A percentile compares a stretch with the other conserved stretches of the same genome.
Conservation (phyloP, 148 eudicot genomes). For the Arctostaphylos glauca region DNA sequence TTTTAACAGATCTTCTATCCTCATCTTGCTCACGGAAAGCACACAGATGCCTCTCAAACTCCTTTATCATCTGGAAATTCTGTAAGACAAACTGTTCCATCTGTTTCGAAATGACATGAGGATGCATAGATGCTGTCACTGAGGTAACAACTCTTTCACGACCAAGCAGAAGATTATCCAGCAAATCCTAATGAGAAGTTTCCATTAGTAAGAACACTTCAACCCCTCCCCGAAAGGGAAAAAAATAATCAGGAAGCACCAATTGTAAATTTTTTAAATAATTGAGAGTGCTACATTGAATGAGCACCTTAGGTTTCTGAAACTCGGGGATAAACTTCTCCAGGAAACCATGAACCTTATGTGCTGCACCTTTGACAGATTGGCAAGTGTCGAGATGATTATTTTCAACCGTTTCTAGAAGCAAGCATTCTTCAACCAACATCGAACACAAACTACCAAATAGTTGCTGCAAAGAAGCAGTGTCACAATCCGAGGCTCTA, state of each 20-base stretch:
- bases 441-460: constrained; percentile 61
- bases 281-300: neutral
- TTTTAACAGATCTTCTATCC: constrained; percentile 45
- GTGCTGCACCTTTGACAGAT: constrained; percentile 44
- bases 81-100: constrained; percentile 53
- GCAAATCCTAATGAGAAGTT: constrained; percentile 40
- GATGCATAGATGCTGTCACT: constrained; percentile 40
- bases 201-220: neutral
- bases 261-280: neutral
- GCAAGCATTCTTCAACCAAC: constrained; percentile 61
- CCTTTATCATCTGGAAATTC: constrained; percentile 55
- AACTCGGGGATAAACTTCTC: constrained; percentile 52
- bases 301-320: constrained; percentile 68
- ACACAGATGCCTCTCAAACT: constrained; percentile 46
- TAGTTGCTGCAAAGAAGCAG: constrained; percentile 61
- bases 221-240: neutral
- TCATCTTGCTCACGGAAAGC: constrained; percentile 34
- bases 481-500: neutral
- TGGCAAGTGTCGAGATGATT: constrained; percentile 59
- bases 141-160: constrained; percentile 31
- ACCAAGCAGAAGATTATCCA: constrained; percentile 73
- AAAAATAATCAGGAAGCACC: neutral
- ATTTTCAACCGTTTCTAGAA: constrained; percentile 54
- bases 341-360: constrained; percentile 41
- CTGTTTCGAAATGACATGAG: constrained; percentile 50